Base-by-base conservation (phyloP, 2,329 filamentous ascomycete genomes). In the Ceratocystis cubensis region DNA sequence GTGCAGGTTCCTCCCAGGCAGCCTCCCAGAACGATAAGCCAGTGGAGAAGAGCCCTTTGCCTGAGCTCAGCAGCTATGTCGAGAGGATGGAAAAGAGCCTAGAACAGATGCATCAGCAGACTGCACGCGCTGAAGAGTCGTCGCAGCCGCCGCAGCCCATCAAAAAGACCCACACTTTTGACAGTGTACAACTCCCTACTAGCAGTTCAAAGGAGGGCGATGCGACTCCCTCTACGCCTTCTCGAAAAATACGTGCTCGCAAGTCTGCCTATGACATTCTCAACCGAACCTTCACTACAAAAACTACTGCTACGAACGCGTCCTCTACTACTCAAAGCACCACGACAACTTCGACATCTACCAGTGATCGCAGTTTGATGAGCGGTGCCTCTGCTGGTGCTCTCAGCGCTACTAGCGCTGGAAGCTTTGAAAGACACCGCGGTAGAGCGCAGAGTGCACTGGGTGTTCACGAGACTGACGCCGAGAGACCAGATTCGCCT, bases 331-430 rank as follows among this genome's bases (percentile, higher is more conserved):
- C 85, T 63, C 85, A 87, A 70, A 92, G 87, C 70, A 84, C 83
- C 57, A 88, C 84, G 70, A 92, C 88, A 70, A 84, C 82, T 50
- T 89, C 87, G 70, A 92, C 88, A 0, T 85, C 89, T 71, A 86
- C 85, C 73, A 96, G 91, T 17, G 86, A 87, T 71, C 85, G 88
- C 71, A 97, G 90, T 72, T 75, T 99, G 56, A 96, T 96, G 93
- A 97, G 93, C 74, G 94, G 93, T 2, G 82, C 84, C 64, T 97
- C 94, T 65, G 94, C 94, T 0, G 87, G 92, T 63, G 93, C 84
- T 13, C 91, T 96, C 75, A 97, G 93, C 74, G 89, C 91, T 63
- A 97, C 94, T 17, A 97, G 94, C 76, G 94, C 94, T 17, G 94
- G 92, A 65, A 97, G 93, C 76, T 84, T 95, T 70, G 92, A 91